A percentile compares a stretch with the other conserved stretches of the same genome.
Conservation (phyloP, 495 filamentous ascomycete species). For the Cudoniella acicularis region DNA sequence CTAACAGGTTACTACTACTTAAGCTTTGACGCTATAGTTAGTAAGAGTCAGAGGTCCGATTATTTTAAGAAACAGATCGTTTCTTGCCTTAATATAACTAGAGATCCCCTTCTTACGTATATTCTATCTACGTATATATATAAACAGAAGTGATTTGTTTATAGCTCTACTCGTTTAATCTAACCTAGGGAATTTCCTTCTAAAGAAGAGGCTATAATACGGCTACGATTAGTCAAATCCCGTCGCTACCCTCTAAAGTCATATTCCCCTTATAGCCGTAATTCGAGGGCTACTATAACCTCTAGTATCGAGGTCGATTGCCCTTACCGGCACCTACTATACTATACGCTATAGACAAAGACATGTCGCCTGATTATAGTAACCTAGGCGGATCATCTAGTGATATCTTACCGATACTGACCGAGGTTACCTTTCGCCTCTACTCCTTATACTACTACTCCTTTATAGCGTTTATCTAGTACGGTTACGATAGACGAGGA, state of each 20-base stretch:
- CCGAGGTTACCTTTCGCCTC: conserved; percentile 5
- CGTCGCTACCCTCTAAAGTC: conserved; percentile 9
- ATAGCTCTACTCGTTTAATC: conserved; percentile 2
- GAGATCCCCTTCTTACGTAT: conserved; percentile 5
- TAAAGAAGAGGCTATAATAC: conserved; percentile 3
- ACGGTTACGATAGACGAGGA: conserved; percentile 49
- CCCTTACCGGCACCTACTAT: conserved; percentile 8
- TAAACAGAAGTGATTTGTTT: conserved; percentile 1
- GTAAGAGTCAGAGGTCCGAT: not conserved
- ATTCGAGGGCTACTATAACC: conserved; percentile 1
- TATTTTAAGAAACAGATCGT: conserved; percentile 2
- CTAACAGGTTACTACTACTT: conserved; percentile 5
- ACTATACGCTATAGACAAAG: conserved; percentile 5
- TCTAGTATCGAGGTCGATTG: conserved; percentile 8
- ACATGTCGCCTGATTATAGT: not conserved
- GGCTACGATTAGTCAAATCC: conserved; percentile 1
- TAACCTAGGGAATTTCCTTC: conserved; percentile 2
- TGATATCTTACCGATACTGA: not conserved
- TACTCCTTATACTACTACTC: conserved; percentile 27
- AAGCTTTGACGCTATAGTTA: not conserved
- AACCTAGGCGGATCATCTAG: conserved; percentile 7
- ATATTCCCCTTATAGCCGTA: conserved; percentile 4
- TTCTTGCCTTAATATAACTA: conserved; percentile 3
- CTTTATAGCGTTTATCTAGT: conserved; percentile 48
- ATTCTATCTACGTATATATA: conserved; percentile 1